Conservation (phyloP, 2,329 filamentous ascomycete species). For the Kalmusia sp. region DNA sequence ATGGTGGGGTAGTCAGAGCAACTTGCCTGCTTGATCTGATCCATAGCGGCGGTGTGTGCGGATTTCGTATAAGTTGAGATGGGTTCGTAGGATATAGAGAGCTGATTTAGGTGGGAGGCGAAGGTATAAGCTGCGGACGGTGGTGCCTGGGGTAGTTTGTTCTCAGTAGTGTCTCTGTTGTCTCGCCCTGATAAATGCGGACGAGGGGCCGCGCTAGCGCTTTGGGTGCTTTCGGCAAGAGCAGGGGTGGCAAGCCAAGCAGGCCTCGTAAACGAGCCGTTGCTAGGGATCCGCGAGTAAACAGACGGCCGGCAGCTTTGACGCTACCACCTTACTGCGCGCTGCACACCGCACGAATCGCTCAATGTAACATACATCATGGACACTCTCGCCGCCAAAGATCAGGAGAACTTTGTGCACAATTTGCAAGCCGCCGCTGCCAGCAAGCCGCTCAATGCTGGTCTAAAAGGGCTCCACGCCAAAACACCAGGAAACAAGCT, state of each 20-base stretch:
- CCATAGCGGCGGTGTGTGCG: constrained; percentile 62
- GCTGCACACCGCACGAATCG: no score
- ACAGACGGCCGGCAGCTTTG: constrained; percentile 24
- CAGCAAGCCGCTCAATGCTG: constrained; percentile 75
- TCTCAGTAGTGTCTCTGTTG: constrained; percentile 30
- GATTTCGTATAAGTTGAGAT: constrained; percentile 9
- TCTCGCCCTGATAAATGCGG: constrained; percentile 33
- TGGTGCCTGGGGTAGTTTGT: constrained; percentile 19
- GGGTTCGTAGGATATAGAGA: constrained; percentile 8
- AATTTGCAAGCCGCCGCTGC: constrained; percentile 74
- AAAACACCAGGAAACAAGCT: constrained; percentile 81
- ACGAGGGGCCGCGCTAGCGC: constrained; percentile 6
- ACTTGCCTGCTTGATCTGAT: constrained; percentile 89
- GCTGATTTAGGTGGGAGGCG: constrained; percentile 13
- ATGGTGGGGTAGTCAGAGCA: constrained; percentile 45
- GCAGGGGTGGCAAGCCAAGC: constrained; percentile 14
- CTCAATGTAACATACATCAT: constrained; percentile 43
- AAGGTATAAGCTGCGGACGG: neutral
- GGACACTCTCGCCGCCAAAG: constrained; percentile 77
- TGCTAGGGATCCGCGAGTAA: constrained; percentile 39
- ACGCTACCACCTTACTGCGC: constrained; percentile 18
- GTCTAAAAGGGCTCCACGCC: constrained; percentile 65
- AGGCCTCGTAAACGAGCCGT: constrained; percentile 13
- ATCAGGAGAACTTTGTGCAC: constrained; percentile 88
- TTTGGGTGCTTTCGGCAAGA: no score